Conservation (phyloP, 768 basidiomycete species). For the Hygrocybe coccinea region DNA sequence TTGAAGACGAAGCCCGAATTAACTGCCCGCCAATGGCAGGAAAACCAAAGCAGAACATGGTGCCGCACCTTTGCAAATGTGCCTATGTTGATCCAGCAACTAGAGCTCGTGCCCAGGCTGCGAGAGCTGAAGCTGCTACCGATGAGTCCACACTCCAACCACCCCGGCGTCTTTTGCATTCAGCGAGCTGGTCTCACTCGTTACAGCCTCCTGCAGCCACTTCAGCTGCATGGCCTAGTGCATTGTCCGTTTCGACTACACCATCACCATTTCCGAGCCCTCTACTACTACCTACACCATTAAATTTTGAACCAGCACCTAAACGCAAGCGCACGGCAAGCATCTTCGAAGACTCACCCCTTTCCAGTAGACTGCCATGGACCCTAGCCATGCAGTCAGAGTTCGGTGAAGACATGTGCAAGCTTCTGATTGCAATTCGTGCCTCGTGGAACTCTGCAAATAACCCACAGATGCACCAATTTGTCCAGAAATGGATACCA, state of each 20-base stretch:
- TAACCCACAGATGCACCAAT: slow-evolving; percentile 29
- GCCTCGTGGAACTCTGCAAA: slow-evolving; percentile 21
- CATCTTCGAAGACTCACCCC: neutral
- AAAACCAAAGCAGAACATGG: slow-evolving; percentile 14
- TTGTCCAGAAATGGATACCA: slow-evolving; percentile 32
- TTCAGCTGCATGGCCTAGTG: neutral
- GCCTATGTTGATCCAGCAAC: slow-evolving; percentile 6
- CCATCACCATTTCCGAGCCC: slow-evolving; percentile 6
- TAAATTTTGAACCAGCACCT: neutral
- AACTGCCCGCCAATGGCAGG: slow-evolving; percentile 7
- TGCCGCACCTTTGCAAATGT: slow-evolving; percentile 11
- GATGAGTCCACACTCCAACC: neutral
- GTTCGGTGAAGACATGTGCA: slow-evolving; percentile 10
- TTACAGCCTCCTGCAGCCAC: neutral
- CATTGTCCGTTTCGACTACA: neutral
- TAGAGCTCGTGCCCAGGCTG: neutral
- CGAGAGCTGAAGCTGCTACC: slow-evolving; percentile 2
- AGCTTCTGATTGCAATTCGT: slow-evolving; percentile 12
- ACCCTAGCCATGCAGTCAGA: slow-evolving; percentile 1
- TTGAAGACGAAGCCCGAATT: neutral
- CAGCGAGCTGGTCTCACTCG: no score
- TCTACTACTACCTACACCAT: neutral
- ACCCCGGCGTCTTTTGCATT: no score
- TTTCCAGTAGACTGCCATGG: slow-evolving; percentile 1
- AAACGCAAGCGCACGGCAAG: slow-evolving; percentile 4